These are phyloP conservation scores for Ophiostoma pallidulum DNA, from an alignment of 2,329 filamentous ascomycete genomes.

Conservation along the genomic window DNA sequence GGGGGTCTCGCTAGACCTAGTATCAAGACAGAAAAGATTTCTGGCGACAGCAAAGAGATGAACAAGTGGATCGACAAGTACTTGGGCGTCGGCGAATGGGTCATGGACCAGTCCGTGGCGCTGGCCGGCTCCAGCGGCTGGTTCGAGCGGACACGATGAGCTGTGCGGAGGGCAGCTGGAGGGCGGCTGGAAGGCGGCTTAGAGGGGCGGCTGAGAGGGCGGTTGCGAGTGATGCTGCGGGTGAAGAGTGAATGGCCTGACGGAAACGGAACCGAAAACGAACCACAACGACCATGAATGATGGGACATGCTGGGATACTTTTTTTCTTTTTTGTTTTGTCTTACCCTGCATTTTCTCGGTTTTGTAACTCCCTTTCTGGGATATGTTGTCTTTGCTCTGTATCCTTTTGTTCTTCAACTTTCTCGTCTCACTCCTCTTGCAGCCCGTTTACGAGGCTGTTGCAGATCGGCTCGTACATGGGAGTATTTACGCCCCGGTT, in stretches of 20 bases:
- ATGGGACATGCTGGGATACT: conserved; percentile 6
- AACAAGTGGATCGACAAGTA: conserved; percentile 89
- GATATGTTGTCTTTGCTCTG: background rate
- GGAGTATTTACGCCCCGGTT: too few relatives aligned
- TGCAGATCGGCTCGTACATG: too few relatives aligned
- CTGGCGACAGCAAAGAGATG: conserved; percentile 69
- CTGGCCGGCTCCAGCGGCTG: conserved; percentile 79
- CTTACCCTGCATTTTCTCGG: too few relatives aligned
- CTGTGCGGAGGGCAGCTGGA: background rate
- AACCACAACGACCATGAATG: conserved; percentile 7
- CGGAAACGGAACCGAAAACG: too few relatives aligned
- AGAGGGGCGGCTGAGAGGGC: too few relatives aligned
- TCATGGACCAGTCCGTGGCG: conserved; percentile 95
- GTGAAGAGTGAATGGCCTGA: too few relatives aligned
- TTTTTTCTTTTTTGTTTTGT: background rate
- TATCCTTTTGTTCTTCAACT: background rate
- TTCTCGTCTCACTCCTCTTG: background rate
- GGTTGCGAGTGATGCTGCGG: too few relatives aligned
- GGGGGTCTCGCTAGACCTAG: conserved; percentile 52
- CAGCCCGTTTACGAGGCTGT: too few relatives aligned
- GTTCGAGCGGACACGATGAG: conserved; percentile 77
- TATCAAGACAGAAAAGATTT: conserved; percentile 77
- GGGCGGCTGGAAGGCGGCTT: too few relatives aligned
- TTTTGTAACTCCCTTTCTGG: background rate
- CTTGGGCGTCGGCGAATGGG: conserved; percentile 89